Evolutionary conservation across 371 early-diverging fungal genomes (phyloP).

Genomic region (Apophysomyces variabilis): DNA sequence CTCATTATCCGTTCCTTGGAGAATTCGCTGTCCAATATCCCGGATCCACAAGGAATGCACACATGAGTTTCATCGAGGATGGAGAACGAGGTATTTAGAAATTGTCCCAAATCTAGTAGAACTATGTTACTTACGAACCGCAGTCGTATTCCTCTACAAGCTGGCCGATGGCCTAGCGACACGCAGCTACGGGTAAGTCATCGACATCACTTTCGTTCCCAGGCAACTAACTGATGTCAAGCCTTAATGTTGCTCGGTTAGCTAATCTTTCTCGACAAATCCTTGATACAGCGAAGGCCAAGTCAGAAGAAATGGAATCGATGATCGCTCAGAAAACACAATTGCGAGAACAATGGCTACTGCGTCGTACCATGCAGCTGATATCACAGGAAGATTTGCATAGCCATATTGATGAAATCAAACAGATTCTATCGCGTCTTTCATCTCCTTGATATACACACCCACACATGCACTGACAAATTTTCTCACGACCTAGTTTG

Average conservation of each 20-base stretch:
- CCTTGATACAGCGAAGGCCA: slow-evolving; percentile 58
- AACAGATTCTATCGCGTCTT: background rate
- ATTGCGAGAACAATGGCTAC: background rate
- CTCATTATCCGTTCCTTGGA: slow-evolving; percentile 75
- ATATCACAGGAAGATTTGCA: background rate
- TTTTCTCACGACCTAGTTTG: background rate
- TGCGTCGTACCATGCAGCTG: background rate
- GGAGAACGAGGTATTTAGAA: slow-evolving; percentile 28
- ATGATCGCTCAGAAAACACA: background rate
- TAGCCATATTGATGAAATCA: background rate
- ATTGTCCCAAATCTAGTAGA: background rate
- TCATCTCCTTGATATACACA: background rate
- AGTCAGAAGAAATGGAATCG: slow-evolving; percentile 60
- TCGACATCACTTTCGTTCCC: background rate
- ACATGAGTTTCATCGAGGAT: slow-evolving; percentile 77
- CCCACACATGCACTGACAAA: background rate
- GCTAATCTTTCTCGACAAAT: slow-evolving; percentile 69
- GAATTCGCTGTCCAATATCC: slow-evolving; percentile 50
- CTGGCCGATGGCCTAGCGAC: slow-evolving; percentile 76
- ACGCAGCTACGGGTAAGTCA: slow-evolving; percentile 74
- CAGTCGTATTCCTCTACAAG: slow-evolving; percentile 87
- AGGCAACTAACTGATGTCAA: slow-evolving; percentile 24
- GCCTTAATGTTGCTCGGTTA: slow-evolving; percentile 82
- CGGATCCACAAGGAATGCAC: slow-evolving; percentile 52
- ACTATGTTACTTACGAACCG: slow-evolving; percentile 20